phyloP scores from a whole-genome alignment of 2,329 filamentous ascomycete genomes.

The Sclerotinia subarctica region DNA sequence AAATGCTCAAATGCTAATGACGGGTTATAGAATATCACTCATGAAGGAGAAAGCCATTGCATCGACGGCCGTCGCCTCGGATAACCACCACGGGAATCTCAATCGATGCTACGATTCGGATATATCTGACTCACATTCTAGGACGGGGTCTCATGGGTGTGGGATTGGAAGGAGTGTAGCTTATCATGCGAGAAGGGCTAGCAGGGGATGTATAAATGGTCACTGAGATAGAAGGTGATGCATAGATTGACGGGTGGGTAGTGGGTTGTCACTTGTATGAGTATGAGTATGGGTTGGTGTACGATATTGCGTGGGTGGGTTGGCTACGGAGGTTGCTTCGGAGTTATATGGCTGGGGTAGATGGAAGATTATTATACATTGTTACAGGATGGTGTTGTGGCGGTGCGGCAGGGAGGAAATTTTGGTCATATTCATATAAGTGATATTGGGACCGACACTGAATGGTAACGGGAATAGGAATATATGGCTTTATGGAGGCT shows the following conservation, averaged over 20 bases:
- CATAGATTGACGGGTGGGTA: background rate
- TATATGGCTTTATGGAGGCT: background rate
- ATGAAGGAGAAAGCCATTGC: slow-evolving; percentile 38
- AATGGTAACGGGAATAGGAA: background rate
- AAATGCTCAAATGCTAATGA: background rate
- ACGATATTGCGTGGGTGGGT: background rate
- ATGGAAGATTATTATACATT: background rate
- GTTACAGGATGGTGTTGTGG: background rate
- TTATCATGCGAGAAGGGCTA: slow-evolving; percentile 33
- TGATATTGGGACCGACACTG: background rate
- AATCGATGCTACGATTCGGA: slow-evolving; percentile 19
- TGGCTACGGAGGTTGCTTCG: background rate
- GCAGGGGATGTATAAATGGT: slow-evolving; percentile 25
- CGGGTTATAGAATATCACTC: slow-evolving; percentile 32
- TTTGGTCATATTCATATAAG: background rate
- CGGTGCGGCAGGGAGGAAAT: background rate
- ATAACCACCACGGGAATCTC: slow-evolving; percentile 25
- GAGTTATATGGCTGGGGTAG: background rate
- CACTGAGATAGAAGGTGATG: background rate
- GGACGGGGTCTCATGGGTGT: slow-evolving; percentile 28
- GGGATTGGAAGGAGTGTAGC: slow-evolving; percentile 30
- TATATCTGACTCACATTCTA: slow-evolving; percentile 24
- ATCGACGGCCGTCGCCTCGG: slow-evolving; percentile 33
- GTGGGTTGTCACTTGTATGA: background rate
- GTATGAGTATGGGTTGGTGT: slow-evolving; percentile 10